phyloP scores from a whole-genome alignment of 2,329 filamentous ascomycete genomes.

The Epichloe uncinata region DNA sequence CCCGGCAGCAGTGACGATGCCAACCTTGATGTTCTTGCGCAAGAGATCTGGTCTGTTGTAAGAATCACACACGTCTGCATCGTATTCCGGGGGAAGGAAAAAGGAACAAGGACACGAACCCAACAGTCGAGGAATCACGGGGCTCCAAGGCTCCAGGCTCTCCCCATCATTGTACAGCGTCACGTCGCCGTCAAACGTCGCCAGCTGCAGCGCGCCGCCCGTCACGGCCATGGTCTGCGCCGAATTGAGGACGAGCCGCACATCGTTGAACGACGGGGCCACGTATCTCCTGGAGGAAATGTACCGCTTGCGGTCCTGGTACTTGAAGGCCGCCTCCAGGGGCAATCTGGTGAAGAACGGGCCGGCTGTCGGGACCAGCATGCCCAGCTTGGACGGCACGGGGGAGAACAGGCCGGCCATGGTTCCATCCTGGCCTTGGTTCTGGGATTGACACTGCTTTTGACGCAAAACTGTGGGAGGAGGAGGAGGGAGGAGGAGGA shows the following conservation, averaged over 20 bases:
- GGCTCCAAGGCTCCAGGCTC: slow-evolving; percentile 60
- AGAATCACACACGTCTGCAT: neutral
- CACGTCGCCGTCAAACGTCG: slow-evolving; percentile 96
- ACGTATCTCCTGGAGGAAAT: slow-evolving; percentile 91
- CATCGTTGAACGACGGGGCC: slow-evolving; percentile 92
- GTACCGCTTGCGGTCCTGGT: slow-evolving; percentile 72
- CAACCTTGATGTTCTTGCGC: slow-evolving; percentile 65
- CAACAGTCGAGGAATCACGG: slow-evolving; percentile 55
- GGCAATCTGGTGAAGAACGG: slow-evolving; percentile 83
- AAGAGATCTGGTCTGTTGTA: slow-evolving; percentile 44
- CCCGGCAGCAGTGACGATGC: slow-evolving; percentile 92
- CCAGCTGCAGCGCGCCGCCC: slow-evolving; percentile 61
- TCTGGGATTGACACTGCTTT: slow-evolving; percentile 18
- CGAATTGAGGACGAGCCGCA: slow-evolving; percentile 84
- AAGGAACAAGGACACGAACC: slow-evolving; percentile 22
- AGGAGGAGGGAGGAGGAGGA: too few species aligned
- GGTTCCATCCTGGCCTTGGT: neutral
- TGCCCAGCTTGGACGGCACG: slow-evolving; percentile 71
- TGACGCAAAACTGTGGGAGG: slow-evolving; percentile 52
- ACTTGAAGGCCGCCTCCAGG: slow-evolving; percentile 80
- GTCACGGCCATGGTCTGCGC: slow-evolving; percentile 90
- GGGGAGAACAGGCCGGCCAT: slow-evolving; percentile 21
- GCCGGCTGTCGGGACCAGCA: slow-evolving; percentile 84
- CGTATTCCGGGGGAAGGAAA: too few species aligned
- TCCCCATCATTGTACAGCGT: slow-evolving; percentile 89